Base-by-base conservation (phyloP, 2,329 filamentous ascomycete genomes). In the Teratosphaeria destructans region DNA sequence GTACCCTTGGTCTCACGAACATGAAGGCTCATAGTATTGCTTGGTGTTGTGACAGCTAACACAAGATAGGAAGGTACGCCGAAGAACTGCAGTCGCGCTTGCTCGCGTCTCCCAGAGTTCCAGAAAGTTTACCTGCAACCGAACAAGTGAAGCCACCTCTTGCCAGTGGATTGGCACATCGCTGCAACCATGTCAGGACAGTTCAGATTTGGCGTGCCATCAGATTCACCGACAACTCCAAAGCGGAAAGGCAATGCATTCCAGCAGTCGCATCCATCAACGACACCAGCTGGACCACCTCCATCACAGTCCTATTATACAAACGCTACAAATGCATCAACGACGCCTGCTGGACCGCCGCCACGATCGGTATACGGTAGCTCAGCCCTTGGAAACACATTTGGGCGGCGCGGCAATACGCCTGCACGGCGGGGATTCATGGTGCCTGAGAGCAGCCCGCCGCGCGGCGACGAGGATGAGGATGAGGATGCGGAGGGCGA, bases 361-460 rank as follows among this genome's bases (percentile, higher is more conserved):
- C 72, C 72, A 27, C 64, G 68, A n/a, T 71, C 69, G 43, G 57
- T 68, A 14, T 71, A 69, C 49, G 70, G 67, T 29, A 73, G 70
- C 65, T 73, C 71, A 5, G 68, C 67, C 66, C 54, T 59, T 64
- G 12, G 62, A 62, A 66, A 70, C 59, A 67, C 67, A 34, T 72
- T 71, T 59, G 61, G 62, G 54, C 60, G 59, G 57, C 62, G 62
- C 37, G 54, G 57, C 43, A 64, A 60, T 57, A 63, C 60, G 59
- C 66, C 55, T 59, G 62, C 60, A 56, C 57, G 65, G 63, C 64
- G 65, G 61, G 64, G 62, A 63, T 74, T 72, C 59, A 68, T 67
- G 26, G 67, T 75, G 34, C 75, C 73, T 3, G 64, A 67, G n/a
- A 74, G 71, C 63, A 74, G 71, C 57, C 72, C 74, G 19, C 71